Conservation (phyloP, 768 basidiomycete genomes). For the Galerina sulciceps region DNA sequence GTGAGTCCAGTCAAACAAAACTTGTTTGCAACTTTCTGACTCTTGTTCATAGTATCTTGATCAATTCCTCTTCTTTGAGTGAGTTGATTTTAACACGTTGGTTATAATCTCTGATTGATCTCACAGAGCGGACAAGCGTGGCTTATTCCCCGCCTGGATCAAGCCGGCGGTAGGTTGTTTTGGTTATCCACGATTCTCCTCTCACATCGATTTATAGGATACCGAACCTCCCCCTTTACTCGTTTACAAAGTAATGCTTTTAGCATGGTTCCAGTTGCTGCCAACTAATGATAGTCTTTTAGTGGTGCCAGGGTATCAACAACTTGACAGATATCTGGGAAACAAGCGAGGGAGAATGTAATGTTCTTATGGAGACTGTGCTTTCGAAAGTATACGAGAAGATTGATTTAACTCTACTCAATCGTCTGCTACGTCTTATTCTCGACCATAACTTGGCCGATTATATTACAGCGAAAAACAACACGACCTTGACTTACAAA, state of each 20-base stretch:
- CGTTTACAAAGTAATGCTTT: conserved; percentile 77
- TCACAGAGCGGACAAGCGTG: conserved; percentile 87
- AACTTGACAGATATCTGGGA: conserved; percentile 99
- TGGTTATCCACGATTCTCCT: conserved; percentile 2
- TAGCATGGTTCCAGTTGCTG: neutral
- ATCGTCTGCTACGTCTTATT: conserved; percentile 93
- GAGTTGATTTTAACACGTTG: conserved; percentile 18
- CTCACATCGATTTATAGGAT: conserved; percentile 46
- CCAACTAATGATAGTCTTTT: conserved; percentile 1
- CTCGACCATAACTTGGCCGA: conserved; percentile 99
- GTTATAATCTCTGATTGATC: neutral
- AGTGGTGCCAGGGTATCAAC: conserved; percentile 99
- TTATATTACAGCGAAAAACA: conserved; percentile 99
- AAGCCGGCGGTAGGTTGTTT: conserved; percentile 74
- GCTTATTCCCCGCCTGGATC: conserved; percentile 98
- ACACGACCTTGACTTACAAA: conserved; percentile 92
- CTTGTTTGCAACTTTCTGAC: conserved; percentile 4
- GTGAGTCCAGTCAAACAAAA: conserved; percentile 43
- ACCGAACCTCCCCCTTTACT: conserved; percentile 96
- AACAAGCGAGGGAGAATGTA: conserved; percentile 96
- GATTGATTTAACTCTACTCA: conserved; percentile 94
- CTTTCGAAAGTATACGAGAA: conserved; percentile 99
- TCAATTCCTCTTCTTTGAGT: conserved; percentile 98
- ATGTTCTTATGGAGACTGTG: conserved; percentile 99
- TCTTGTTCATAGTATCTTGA: conserved; percentile 74